phyloP scores from a whole-genome alignment of 805 yeast genomes.

The Lipomyces sp. region DNA sequence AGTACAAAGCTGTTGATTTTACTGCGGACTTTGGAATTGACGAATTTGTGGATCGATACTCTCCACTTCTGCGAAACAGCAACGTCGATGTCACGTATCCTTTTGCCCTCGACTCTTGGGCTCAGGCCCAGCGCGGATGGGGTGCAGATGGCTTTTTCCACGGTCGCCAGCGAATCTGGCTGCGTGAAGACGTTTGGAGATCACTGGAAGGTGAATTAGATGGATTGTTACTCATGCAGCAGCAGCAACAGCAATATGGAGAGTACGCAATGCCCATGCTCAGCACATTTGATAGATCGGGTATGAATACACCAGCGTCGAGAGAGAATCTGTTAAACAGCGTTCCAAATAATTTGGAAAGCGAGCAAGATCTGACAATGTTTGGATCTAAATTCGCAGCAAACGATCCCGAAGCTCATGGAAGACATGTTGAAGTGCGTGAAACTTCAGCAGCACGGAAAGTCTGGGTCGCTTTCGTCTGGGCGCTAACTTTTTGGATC shows the following conservation, averaged over 20 bases:
- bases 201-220: slow-evolving; percentile 45
- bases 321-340: slow-evolving; percentile 15
- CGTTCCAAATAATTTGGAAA: neutral
- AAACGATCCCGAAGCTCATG: slow-evolving; percentile 45
- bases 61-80: slow-evolving; percentile 42
- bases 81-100: slow-evolving; percentile 38
- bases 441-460: slow-evolving; percentile 43
- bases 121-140: slow-evolving; percentile 44
- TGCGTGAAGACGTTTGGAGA: slow-evolving; percentile 48
- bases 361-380: slow-evolving; percentile 33
- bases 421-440: slow-evolving; percentile 44
- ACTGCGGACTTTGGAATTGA: slow-evolving; percentile 49
- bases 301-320: slow-evolving; percentile 17
- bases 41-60: slow-evolving; percentile 47
- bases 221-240: slow-evolving; percentile 30
- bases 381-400: slow-evolving; percentile 35
- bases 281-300: slow-evolving; percentile 16
- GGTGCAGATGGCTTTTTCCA: slow-evolving; percentile 45
- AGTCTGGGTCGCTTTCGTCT: slow-evolving; percentile 49
- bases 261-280: slow-evolving; percentile 7
- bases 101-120: slow-evolving; percentile 46
- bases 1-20: slow-evolving; percentile 45
- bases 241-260: slow-evolving; percentile 12
- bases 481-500: slow-evolving; percentile 51
- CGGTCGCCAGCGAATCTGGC: slow-evolving; percentile 47